These are phyloP conservation scores for Cutaneotrichosporon cutaneum DNA, from an alignment of 1,284 basidiomycete genomes.

Conservation along the genomic window DNA sequence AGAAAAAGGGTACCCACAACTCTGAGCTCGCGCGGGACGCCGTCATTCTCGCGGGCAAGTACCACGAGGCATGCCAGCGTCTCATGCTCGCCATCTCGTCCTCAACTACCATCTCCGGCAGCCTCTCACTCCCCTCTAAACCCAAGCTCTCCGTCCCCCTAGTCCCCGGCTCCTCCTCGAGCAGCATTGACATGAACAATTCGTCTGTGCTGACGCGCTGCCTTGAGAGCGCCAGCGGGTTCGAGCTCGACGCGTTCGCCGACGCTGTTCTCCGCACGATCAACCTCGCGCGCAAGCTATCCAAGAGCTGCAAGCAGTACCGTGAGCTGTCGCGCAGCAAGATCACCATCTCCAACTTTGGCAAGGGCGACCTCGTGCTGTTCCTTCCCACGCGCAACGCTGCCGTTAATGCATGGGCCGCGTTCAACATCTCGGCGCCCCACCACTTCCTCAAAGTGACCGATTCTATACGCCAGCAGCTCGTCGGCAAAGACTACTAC, in stretches of 20 bases:
- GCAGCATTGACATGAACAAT: constrained; percentile 35
- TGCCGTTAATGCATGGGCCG: constrained; percentile 90
- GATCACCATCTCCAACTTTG: constrained; percentile 89
- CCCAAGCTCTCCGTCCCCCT: constrained; percentile 16
- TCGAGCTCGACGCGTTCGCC: constrained; percentile 78
- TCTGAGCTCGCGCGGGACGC: constrained; percentile 44
- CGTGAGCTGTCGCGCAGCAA: constrained; percentile 88
- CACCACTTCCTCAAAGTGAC: constrained; percentile 93
- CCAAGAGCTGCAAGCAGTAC: constrained; percentile 92
- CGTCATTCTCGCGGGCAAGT: constrained; percentile 42
- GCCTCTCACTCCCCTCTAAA: constrained; percentile 25
- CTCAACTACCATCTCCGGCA: constrained; percentile 48
- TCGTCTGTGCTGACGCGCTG: constrained; percentile 36
- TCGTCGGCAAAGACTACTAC: constrained; percentile 86
- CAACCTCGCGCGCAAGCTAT: constrained; percentile 87
- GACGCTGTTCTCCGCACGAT: constrained; percentile 77
- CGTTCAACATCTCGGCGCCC: constrained; percentile 93
- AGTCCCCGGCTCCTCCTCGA: neutral
- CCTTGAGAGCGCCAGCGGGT: constrained; percentile 55
- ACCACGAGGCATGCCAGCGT: constrained; percentile 46
- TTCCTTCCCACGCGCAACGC: constrained; percentile 95
- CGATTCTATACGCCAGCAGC: constrained; percentile 76
- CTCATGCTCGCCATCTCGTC: constrained; percentile 45
- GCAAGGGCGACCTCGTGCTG: constrained; percentile 83
- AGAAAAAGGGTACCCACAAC: constrained; percentile 38